Conservation (phyloP, 1,284 basidiomycete genomes). For the Coniophora puteana region DNA sequence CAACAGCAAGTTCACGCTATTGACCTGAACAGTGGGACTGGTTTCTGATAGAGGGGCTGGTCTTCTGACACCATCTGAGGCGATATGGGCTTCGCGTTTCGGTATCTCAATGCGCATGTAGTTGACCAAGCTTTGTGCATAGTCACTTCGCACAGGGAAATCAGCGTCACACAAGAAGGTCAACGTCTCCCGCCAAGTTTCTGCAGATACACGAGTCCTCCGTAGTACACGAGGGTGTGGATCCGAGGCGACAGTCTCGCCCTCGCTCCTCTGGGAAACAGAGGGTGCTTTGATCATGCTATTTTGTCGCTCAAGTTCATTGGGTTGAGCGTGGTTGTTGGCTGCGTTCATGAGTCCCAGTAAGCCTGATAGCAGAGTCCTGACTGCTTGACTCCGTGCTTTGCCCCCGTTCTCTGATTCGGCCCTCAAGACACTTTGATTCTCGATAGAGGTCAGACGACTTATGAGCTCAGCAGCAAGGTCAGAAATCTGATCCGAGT, state of each 20-base stretch:
- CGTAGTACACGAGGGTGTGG: constrained; percentile 37
- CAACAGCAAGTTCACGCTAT: constrained; percentile 45
- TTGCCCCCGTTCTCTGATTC: constrained; percentile 42
- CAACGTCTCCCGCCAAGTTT: constrained; percentile 87
- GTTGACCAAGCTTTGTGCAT: constrained; percentile 65
- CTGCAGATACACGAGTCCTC: constrained; percentile 73
- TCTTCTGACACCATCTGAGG: constrained; percentile 42
- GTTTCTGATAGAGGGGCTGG: constrained; percentile 38
- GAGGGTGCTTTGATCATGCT: constrained; percentile 12
- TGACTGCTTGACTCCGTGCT: constrained; percentile 66
- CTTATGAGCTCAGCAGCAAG: constrained; percentile 83
- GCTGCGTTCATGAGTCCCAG: constrained; percentile 70
- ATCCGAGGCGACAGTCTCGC: constrained; percentile 14
- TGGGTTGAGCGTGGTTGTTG: constrained; percentile 37
- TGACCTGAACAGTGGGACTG: constrained; percentile 40
- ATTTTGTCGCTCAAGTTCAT: background rate
- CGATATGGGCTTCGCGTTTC: constrained; percentile 46
- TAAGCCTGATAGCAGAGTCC: constrained; percentile 70
- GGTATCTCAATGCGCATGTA: constrained; percentile 78
- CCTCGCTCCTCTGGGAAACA: constrained; percentile 15
- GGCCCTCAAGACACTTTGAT: constrained; percentile 48
- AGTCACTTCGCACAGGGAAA: constrained; percentile 72
- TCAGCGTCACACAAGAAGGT: constrained; percentile 78
- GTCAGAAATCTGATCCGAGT: constrained; percentile 95
- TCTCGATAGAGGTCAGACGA: constrained; percentile 71